Evolutionary conservation across 140 eudicot genomes (phyloP), one percentile per base, ranked within the genome.

Genomic region (Anethum foeniculum): DNA sequence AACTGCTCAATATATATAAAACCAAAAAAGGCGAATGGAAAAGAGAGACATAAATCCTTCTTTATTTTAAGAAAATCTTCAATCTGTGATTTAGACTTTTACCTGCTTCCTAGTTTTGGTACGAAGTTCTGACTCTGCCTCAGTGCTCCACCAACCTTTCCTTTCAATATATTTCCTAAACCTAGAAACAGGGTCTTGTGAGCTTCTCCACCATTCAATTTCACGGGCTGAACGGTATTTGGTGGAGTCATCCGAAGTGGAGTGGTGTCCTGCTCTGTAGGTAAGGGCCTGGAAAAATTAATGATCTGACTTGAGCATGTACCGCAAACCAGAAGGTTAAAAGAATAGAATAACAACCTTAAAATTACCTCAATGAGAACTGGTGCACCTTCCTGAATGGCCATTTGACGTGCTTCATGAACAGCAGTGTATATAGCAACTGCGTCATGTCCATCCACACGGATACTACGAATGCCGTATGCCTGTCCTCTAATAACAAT

Each of bases 161-260:
- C 80, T 86, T 74, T 88, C 87, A 32, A 96, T 81, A 93, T 93
- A 96, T 83, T 83, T 89, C 56, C 88, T 87, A 41, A 89, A 93
- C 75, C 93, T 86, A 2, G 87, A 62, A 8, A 91, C 79, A 15
- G 98, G 99, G 80, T 80, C 87, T 65, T 89, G 85, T 60, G 82
- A 86, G 23, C 52, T 84, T 82, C 85, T 87, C 99, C 99, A 95
- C 83, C 82, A 79, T 79, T 96, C 96, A 0, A 93, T 96, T 79
- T 93, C 98, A 18, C 86, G 79, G 39, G 81, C 75, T 11, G 90
- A 82, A 28, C 99, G 89, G 76, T 96, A 91, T 79, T 81, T 90
- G 56, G 97, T 93, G n/a, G 98, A 96, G 85, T 96, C 99, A 77
- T 92, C 99, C 11, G 94, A 91, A 48, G 98, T 93, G 1, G 97